Evolutionary conservation across 257 asterid species (phyloP).

Genomic region (Echium plantagineum): DNA sequence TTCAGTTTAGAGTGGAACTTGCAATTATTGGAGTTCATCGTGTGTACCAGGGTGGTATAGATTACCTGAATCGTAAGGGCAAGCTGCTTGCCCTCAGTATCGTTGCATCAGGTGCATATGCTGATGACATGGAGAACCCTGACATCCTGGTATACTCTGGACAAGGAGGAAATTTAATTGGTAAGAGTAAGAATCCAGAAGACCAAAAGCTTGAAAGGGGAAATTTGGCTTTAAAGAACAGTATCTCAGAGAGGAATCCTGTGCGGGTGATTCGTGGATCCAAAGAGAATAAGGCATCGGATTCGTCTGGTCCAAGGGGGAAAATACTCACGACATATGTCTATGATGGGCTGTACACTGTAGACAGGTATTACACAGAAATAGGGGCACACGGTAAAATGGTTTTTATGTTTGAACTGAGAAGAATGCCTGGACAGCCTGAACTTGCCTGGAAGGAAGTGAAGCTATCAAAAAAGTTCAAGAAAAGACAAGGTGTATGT

Average conservation of each 20-base stretch:
- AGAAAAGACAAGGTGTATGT: constrained; percentile 1
- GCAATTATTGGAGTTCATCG: constrained; percentile 65
- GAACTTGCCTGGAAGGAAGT: constrained; percentile 2
- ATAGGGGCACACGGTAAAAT: constrained; percentile 15
- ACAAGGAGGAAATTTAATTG: constrained; percentile 25
- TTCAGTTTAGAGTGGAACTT: constrained; percentile 66
- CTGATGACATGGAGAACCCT: constrained; percentile 9
- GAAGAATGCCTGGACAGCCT: constrained; percentile 25
- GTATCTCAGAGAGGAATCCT: constrained; percentile 14
- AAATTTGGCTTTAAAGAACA: constrained; percentile 31
- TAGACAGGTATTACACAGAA: constrained; percentile 19
- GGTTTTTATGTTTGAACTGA: constrained; percentile 31
- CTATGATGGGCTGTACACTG: constrained; percentile 34
- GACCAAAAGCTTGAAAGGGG: constrained; percentile 31
- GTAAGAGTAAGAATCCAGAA: not conserved
- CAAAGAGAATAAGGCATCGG: not conserved
- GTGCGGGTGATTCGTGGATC: constrained; percentile 28
- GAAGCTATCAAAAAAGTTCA: not conserved
- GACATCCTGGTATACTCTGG: constrained; percentile 28
- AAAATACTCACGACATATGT: not conserved
- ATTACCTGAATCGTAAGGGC: constrained; percentile 7
- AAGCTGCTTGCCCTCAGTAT: constrained; percentile 16
- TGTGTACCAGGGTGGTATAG: constrained; percentile 37
- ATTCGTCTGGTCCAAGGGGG: not conserved
- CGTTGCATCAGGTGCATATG: constrained; percentile 32